These are phyloP conservation scores for Zychaea mexicana DNA, from an alignment of 371 early-diverging fungal species.

Conservation along the genomic window DNA sequence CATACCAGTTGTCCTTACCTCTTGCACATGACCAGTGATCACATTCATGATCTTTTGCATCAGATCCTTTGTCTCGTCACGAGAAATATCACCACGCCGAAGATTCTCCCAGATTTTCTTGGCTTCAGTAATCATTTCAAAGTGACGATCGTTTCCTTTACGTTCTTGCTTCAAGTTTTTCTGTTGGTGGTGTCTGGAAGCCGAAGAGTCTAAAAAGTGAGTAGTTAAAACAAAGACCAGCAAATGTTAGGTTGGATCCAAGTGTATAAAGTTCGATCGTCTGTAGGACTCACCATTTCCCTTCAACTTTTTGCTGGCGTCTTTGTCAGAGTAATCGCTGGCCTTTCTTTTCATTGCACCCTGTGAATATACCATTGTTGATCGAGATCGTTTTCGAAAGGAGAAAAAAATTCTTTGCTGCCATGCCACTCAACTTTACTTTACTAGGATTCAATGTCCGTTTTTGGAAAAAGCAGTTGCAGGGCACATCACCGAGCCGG, in stretches of 20 bases:
- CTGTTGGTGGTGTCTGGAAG: conserved; percentile 11
- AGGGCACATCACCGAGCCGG: too few species aligned
- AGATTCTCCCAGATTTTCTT: conserved; percentile 91
- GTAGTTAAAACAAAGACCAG: background rate
- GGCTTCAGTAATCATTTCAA: conserved; percentile 69
- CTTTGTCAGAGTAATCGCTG: background rate
- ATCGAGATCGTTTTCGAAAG: background rate
- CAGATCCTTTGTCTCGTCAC: conserved; percentile 61
- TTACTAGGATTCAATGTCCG: too few species aligned
- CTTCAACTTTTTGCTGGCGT: background rate
- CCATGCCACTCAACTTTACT: too few species aligned
- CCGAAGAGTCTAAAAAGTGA: conserved; percentile 2
- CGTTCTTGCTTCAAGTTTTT: conserved; percentile 53
- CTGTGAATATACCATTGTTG: background rate
- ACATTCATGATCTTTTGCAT: conserved; percentile 83
- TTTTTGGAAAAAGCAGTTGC: too few species aligned
- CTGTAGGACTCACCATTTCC: background rate
- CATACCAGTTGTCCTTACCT: conserved; percentile 42
- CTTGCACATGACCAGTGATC: conserved; percentile 83
- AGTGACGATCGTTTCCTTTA: conserved; percentile 70
- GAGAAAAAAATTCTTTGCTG: too few species aligned
- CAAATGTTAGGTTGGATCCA: background rate
- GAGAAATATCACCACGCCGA: conserved; percentile 71
- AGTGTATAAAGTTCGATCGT: background rate
- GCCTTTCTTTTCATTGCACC: background rate